Base-by-base conservation (phyloP, 73 alveolate species). In the Paramecium octaurelia region DNA sequence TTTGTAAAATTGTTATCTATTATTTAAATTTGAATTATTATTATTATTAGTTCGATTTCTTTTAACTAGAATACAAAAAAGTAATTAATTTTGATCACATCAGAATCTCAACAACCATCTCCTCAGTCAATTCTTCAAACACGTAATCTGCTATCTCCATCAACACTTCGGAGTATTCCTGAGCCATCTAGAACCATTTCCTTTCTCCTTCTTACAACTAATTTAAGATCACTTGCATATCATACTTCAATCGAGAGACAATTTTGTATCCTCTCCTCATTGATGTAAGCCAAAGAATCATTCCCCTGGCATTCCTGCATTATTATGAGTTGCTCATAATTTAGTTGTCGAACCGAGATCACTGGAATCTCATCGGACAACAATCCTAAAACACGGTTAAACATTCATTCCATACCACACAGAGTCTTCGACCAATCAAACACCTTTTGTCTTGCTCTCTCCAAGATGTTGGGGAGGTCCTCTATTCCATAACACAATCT, bases 41-140 rank as follows among this genome's bases (percentile, higher is more conserved):
- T n/a, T n/a, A n/a, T 27, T 18, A 54, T n/a, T n/a, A 54, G 35
- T 18, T 54, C 21, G n/a, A 18, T 54, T n/a, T 54, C 5, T 54
- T 40, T 40, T 54, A 54, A 54, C 69, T 54, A 54, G 69, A 54
- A 54, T 54, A 54, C 69, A 54, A 54, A 54, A 54, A 54, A 54
- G 69, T 54, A 54, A 54, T 54, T 54, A 54, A 54, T 54, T 54
- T n/a, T 54, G 35, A 54, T 54, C 21, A 16, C 69, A 54, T 54
- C n/a, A 54, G 21, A 54, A 18, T n/a, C 31, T 68, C 84, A 34
- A 27, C 46, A 68, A 34, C 46, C 69, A 87, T 87, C 20, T 87
- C 93, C 50, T 87, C 93, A n/a, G 73, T 77, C 6, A 87, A 69
- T 40, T 87, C 88, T 38, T 87, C 93, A 59, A 87, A 87, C 35